Base-by-base conservation (phyloP, 2,329 filamentous ascomycete genomes). In the Trichoderma koningii region DNA sequence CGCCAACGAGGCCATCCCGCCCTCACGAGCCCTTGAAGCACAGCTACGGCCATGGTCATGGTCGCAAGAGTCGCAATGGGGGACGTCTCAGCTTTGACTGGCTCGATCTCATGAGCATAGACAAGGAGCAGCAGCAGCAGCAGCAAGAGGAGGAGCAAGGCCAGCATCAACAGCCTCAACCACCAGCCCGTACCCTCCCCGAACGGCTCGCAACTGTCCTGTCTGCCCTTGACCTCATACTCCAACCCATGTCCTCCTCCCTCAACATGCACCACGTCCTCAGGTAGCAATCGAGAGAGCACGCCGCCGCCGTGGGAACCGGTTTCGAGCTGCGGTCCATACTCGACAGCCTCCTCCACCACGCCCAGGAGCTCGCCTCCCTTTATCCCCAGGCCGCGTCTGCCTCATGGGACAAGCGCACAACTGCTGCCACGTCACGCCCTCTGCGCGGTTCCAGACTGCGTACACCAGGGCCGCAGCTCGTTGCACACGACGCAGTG, bases 281-380 rank as follows among this genome's bases (percentile, higher is more conserved):
- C 1, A 66, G 68, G 12, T 66, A 70, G 17, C 69, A 68, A 1
- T 34, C 75, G 2, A 66, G 71, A 1, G 66, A 72, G 1, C 68
- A 74, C 14, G 66, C 72, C 17, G 67, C 70, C 12, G 48, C 65
- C 10, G 68, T 73, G 7, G 66, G 71, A 0, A 66, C 69, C 14
- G 73, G 69, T 34, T 72, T 70, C 64, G 66, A 71, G 21, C 55
- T 72, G 6, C 71, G 71, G 26, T 63, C 55, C 3, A 73, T 68
- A 3, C 68, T 80, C 3, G 77, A 80, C 63, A 68, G 71, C 17
- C 66, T 79, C 14, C 75, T 80, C 26, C 69, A 68, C 7, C 67
- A 70, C 48, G 70, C 74, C 14, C 78, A 80, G 56, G 69, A 73
- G 10, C 70, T 81, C 17, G 68, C 73, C 50, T 71, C 74, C 30